Base-by-base conservation (phyloP, 352 stramenopile species). In the Pythium volutum region DNA sequence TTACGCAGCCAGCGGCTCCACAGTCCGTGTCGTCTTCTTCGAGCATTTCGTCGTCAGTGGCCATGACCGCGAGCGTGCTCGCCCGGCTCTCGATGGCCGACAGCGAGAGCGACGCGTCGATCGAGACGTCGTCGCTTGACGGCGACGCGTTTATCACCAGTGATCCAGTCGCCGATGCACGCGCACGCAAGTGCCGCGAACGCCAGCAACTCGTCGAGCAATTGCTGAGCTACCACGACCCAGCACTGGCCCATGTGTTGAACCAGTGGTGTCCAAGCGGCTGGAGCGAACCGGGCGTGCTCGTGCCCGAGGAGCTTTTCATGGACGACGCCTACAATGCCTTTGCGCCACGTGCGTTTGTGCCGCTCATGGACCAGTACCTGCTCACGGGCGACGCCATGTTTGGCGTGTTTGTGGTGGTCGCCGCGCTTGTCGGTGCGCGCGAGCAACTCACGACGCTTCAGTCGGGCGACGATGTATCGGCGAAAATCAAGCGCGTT, bases 291-390 rank as follows among this genome's bases (percentile, higher is more conserved):
- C 78, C 79, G 0, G 82, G 77, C 4, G 67, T 79, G 20, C 56
- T 88, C 12, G 76, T 89, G 31, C 75, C 81, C 0, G 53, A 73
- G 10, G 69, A 81, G 20, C 84, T 89, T 45, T 83, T 93, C 58
- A 59, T 84, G 4, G 77, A 79, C 11, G 79, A 89, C 45, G 55
- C 90, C 26, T 90, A 90, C 62, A 77, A 86, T 51, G 71, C 75
- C n/a, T 55, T 93, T 6, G 66, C 76, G 11, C 84, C 84, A 0
- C 59, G 62, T 9, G 70, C 71, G 20, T 90, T 91, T 27, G 74
- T 87, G 34, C 84, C 84, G 55, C 64, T 93, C 27, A 84, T 93
- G 73, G 84, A 93, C 65, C 81, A 91, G 64, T 88, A 89, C 36
- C 63, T 93, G 55, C 57, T 93, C 22, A 91, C 79, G 0, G 69